A percentile compares a stretch with the other conserved stretches of the same genome.
Evolutionary conservation across 371 early-diverging fungal genomes (phyloP).

Genomic region (Mucor circinelloides): DNA sequence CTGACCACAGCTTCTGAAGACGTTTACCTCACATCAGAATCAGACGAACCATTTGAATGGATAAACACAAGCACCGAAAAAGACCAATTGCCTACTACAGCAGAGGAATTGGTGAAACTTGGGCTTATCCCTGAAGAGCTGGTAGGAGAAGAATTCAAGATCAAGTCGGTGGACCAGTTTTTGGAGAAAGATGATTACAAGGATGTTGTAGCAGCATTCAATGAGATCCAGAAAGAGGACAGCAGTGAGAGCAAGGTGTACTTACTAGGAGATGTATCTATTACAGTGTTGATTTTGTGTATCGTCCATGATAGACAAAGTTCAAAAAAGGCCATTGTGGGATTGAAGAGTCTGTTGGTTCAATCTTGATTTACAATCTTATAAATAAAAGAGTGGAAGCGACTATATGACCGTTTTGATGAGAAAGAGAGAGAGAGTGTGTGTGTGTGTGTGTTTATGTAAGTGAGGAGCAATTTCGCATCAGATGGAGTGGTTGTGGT

Average conservation of each 20-base stretch:
- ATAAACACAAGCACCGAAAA: constrained; percentile 6
- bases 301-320: constrained; percentile 12
- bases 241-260: constrained; percentile 11
- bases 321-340: constrained; percentile 16
- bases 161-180: constrained; percentile 7
- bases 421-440: too few species aligned
- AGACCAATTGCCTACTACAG: constrained; percentile 3
- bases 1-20: constrained; percentile 8
- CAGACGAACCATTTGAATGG: constrained; percentile 26
- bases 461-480: not conserved
- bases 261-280: constrained; percentile 12
- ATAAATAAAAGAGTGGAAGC: not conserved
- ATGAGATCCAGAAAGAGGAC: not conserved
- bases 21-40: constrained; percentile 20
- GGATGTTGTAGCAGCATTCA: constrained; percentile 8
- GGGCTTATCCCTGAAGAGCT: constrained; percentile 9
- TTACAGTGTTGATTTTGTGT: constrained; percentile 17
- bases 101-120: constrained; percentile 10
- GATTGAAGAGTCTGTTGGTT: constrained; percentile 23
- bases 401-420: not conserved
- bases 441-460: not conserved
- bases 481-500: not conserved
- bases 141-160: not conserved
- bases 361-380: constrained; percentile 4
- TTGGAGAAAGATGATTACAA: constrained; percentile 5